Percentiles rank a stretch among this genome's conserved stretches.
Conservation (phyloP, 148 eudicot genomes). For the Dianthus caryophyllus region DNA sequence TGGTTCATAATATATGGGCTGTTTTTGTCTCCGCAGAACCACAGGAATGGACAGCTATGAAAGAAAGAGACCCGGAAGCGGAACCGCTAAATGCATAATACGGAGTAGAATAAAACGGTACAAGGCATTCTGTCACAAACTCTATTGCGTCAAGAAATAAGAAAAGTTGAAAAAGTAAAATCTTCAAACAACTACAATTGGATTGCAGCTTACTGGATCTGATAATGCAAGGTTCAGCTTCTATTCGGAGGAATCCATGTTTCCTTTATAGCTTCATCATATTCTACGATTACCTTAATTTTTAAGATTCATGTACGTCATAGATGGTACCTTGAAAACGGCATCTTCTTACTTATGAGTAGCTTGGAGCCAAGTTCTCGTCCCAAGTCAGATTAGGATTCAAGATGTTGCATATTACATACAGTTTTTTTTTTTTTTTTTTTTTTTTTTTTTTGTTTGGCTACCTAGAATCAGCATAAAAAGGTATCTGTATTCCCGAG, state of each 20-base stretch:
- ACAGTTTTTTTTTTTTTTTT: background rate
- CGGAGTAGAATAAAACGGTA: background rate
- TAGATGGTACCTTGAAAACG: constrained; percentile 10
- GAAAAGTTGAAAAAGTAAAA: constrained; percentile 2
- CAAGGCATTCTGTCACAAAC: background rate
- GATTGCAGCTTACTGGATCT: constrained; percentile 12
- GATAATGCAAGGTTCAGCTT: constrained; percentile 12
- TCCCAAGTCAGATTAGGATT: constrained; percentile 11
- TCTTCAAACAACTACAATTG: constrained; percentile 14
- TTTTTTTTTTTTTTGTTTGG: background rate
- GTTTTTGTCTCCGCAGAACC: constrained; percentile 29
- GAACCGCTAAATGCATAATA: constrained; percentile 44
- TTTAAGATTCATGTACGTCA: constrained; percentile 5
- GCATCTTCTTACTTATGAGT: constrained; percentile 16
- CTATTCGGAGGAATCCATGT: constrained; percentile 12
- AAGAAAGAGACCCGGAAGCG: constrained; percentile 45
- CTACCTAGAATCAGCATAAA: background rate
- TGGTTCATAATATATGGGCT: background rate
- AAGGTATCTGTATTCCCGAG: constrained; percentile 6
- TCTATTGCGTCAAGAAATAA: constrained; percentile 16
- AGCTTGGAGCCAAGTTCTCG: constrained; percentile 1
- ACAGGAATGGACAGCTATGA: constrained; percentile 44
- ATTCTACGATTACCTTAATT: constrained; percentile 9
- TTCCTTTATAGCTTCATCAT: constrained; percentile 5
- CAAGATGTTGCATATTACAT: constrained; percentile 4